Evolutionary conservation across 768 basidiomycete genomes (phyloP), one percentile per base, ranked within the genome.

Genomic region (Guyanaporus albipodus): DNA sequence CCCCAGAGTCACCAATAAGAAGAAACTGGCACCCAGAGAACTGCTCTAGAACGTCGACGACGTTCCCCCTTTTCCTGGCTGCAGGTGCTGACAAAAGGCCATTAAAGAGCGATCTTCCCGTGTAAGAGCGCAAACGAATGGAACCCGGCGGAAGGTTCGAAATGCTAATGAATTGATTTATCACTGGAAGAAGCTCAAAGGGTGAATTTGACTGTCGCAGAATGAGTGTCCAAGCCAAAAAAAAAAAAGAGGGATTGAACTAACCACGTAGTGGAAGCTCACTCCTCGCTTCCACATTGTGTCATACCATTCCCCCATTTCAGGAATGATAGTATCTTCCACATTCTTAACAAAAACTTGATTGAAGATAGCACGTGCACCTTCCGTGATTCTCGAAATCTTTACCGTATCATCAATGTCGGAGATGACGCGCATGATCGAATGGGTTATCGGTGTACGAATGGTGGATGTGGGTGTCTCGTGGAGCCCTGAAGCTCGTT

Each of bases 331-430:
- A 27, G 82, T 78, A 38, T 97, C 91, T 44, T 76, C 72, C 24
- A 91, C 63, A 44, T 91, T 87, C 57, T 85, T 85, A 14, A 91
- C 91, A 51, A 99, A 98, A 1, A 95, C 92, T 59, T 93, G 95
- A 46, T 84, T 76, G 64, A 97, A 96, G 4, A 90, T 83, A 1
- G 83, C 73, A 33, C 91, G 76, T 1, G 91, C 83, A 0, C 95
- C 95, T 3, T 74, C 72, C 6, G 85, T 58, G n/a, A 99, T 75
- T 37, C 85, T 82, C 0, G 91, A 85, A 34, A 58, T 34, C 24
- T 58, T 68, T 12, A 96, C 75, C 0, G 94, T 97, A 66, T 97
- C 94, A 59, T 97, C 94, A 34, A 97, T 86, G 57, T 97, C 94
- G 8, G 91, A 94, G 12, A 97, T 85, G 44, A 95, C 78, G 15